These are phyloP conservation scores for Boletus rufocinnamomeus DNA, from an alignment of 768 basidiomycete species.

Conservation along the genomic window DNA sequence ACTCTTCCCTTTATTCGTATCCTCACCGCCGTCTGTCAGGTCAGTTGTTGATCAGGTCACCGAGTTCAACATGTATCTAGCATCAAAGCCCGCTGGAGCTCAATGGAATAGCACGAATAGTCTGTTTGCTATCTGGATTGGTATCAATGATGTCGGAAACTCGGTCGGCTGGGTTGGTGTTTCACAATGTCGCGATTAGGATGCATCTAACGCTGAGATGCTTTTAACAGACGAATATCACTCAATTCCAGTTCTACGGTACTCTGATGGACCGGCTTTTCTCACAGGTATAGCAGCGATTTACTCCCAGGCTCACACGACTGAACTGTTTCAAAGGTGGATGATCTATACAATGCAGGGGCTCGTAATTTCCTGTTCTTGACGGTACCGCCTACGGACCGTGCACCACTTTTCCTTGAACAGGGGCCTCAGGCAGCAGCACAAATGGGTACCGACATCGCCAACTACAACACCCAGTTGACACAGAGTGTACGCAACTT, in stretches of 20 bases:
- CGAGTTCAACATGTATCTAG: conserved; percentile 51
- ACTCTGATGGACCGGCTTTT: conserved; percentile 29
- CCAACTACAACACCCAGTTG: conserved; percentile 55
- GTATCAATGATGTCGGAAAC: conserved; percentile 60
- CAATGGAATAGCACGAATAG: conserved; percentile 60
- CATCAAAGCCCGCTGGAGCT: conserved; percentile 48
- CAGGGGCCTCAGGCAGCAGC: conserved; percentile 35
- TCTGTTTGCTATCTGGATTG: conserved; percentile 70
- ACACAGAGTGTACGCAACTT: conserved; percentile 40
- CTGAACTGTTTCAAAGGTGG: conserved; percentile 13
- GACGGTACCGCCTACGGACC: conserved; percentile 60
- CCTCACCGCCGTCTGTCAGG: conserved; percentile 8
- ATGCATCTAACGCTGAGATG: neutral
- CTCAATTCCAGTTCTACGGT: conserved; percentile 26
- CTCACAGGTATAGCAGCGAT: conserved; percentile 24
- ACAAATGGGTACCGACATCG: conserved; percentile 38
- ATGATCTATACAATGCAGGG: conserved; percentile 38
- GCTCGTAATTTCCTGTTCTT: conserved; percentile 65
- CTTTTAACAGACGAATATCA: conserved; percentile 25
- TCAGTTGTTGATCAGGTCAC: conserved; percentile 56
- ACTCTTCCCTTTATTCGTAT: neutral
- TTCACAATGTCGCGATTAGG: neutral
- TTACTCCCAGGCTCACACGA: neutral
- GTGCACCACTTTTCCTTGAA: conserved; percentile 53
- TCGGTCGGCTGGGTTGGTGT: conserved; percentile 21